phyloP scores from a whole-genome alignment of 2,329 filamentous ascomycete genomes.

The Onygenales sp. region DNA sequence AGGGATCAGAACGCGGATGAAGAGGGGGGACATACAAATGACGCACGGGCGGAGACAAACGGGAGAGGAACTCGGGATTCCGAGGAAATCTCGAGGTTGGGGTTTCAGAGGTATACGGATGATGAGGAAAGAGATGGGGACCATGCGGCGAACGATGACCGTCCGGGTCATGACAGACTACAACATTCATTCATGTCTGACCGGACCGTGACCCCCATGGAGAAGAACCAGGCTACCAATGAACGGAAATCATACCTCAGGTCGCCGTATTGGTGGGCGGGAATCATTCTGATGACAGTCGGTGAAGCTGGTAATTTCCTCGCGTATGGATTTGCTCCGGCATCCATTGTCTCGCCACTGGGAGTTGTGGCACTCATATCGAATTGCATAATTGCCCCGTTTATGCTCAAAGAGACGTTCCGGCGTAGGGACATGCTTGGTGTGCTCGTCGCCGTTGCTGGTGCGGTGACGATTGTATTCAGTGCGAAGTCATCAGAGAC shows the following conservation, averaged over 20 bases:
- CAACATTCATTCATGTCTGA: constrained; percentile 30
- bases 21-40: not conserved
- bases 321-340: constrained; percentile 93
- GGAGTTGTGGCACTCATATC: constrained; percentile 95
- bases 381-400: constrained; percentile 92
- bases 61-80: constrained; percentile 7
- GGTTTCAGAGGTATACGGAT: not conserved
- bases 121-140: constrained; percentile 10
- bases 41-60: constrained; percentile 2
- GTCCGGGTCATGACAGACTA: constrained; percentile 32
- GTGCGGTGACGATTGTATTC: constrained; percentile 84
- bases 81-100: not conserved
- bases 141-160: constrained; percentile 15
- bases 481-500: constrained; percentile 84
- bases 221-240: constrained; percentile 27
- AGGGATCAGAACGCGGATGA: not conserved
- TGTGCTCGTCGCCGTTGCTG: constrained; percentile 75
- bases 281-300: constrained; percentile 82
- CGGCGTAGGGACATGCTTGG: constrained; percentile 77
- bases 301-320: constrained; percentile 95
- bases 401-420: constrained; percentile 87
- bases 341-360: constrained; percentile 91
- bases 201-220: constrained; percentile 28
- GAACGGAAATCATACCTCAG: constrained; percentile 67
- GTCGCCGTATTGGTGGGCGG: constrained; percentile 93